Evolutionary conservation across 1,284 basidiomycete genomes (phyloP).

Genomic region (Xerocomus amazonicus): DNA sequence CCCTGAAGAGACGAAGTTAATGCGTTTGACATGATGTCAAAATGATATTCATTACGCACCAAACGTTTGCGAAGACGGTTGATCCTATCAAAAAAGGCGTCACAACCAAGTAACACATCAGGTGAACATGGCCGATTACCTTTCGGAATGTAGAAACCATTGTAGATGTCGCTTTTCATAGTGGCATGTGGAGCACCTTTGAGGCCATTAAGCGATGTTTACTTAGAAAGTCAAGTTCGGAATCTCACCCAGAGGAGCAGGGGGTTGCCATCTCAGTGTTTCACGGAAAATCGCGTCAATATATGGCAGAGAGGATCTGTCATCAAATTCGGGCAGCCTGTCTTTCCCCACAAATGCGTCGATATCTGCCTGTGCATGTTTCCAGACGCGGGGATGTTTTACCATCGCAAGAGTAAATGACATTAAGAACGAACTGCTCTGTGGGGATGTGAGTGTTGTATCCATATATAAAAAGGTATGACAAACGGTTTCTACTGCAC

Average conservation of each 20-base stretch:
- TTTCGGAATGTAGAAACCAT: constrained; percentile 27
- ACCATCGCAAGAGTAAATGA: constrained; percentile 38
- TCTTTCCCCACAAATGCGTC: constrained; percentile 36
- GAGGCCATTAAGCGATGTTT: not conserved
- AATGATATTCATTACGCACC: constrained; percentile 8
- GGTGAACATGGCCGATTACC: constrained; percentile 8
- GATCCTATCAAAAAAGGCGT: constrained; percentile 7
- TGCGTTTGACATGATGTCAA: no score
- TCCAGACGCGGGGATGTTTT: constrained; percentile 30
- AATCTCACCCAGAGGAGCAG: constrained; percentile 22
- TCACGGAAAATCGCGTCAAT: constrained; percentile 40
- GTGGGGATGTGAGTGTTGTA: not conserved
- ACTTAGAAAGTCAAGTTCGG: not conserved
- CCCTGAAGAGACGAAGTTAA: constrained; percentile 17
- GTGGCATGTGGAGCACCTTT: constrained; percentile 20
- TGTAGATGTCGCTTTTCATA: constrained; percentile 21
- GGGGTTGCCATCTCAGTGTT: constrained; percentile 29
- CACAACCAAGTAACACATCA: not conserved
- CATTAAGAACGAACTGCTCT: constrained; percentile 13
- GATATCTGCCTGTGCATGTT: constrained; percentile 38
- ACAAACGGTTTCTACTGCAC: constrained; percentile 24
- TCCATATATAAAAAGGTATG: not conserved
- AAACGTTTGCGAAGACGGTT: constrained; percentile 23
- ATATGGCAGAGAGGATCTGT: constrained; percentile 38
- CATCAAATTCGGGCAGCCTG: constrained; percentile 39